These are phyloP conservation scores for Kwoniella mangroviensis DNA, from an alignment of 768 basidiomycete species.

Conservation along the genomic window DNA sequence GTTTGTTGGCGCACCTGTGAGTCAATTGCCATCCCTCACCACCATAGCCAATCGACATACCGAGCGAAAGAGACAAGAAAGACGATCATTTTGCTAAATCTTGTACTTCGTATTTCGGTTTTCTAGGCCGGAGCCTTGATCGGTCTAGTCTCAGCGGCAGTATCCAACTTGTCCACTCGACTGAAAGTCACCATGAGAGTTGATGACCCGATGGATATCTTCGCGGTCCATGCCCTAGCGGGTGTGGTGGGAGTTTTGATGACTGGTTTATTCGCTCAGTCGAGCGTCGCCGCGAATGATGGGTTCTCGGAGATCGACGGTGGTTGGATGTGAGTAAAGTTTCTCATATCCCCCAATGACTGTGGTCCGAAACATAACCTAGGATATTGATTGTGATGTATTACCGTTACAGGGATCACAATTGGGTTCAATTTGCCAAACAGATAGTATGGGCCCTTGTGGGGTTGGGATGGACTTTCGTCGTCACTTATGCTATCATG, in stretches of 20 bases:
- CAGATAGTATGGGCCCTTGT: slow-evolving; percentile 67
- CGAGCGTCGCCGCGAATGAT: slow-evolving; percentile 78
- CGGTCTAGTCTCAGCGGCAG: slow-evolving; percentile 78
- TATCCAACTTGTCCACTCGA: slow-evolving; percentile 95
- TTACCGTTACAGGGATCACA: slow-evolving; percentile 44
- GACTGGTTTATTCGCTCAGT: slow-evolving; percentile 82
- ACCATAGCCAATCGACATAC: too few relatives aligned
- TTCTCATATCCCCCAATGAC: background rate
- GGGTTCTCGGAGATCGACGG: slow-evolving; percentile 68
- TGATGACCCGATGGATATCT: slow-evolving; percentile 69
- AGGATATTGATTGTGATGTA: background rate
- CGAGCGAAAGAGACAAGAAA: too few relatives aligned
- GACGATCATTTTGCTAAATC: background rate
- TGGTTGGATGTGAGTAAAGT: slow-evolving; percentile 70
- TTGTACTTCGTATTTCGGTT: slow-evolving; percentile 60
- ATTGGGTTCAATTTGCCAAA: slow-evolving; percentile 75
- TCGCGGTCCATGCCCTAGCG: slow-evolving; percentile 64
- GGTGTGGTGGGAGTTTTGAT: slow-evolving; percentile 63
- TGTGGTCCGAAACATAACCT: slow-evolving; percentile 60
- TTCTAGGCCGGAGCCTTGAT: slow-evolving; percentile 73
- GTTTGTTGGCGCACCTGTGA: slow-evolving; percentile 56
- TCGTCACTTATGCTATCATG: slow-evolving; percentile 55
- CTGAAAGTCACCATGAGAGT: slow-evolving; percentile 73
- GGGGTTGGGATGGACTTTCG: slow-evolving; percentile 57
- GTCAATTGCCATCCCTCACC: background rate